Base-by-base conservation (phyloP, 257 asterid species). In the Salvia rosmarinus region DNA sequence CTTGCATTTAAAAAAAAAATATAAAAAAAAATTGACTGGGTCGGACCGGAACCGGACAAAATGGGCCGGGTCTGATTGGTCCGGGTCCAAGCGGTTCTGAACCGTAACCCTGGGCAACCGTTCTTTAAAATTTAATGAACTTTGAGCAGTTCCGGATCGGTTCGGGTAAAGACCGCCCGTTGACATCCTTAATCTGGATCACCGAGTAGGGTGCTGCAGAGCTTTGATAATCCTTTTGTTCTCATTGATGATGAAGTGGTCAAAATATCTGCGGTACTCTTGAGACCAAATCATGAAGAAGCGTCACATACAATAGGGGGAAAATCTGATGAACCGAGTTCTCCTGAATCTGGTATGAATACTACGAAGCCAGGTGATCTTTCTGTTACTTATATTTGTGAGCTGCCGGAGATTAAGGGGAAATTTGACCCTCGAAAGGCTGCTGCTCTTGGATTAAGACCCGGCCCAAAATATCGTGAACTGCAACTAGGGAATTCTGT, bases 341-440 rank as follows among this genome's bases (percentile, higher is more conserved):
- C 77, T 64, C 46, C 80, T 17, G 73, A 65, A 72, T 20, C 71
- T 25, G 71, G 30, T 57, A 64, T 35, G 32, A 73, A 77, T 58
- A 71, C 72, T 11, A 34, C 77, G 20, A 90, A 85, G 69, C 89
- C 96, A 23, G 96, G 98, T 13, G 95, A 88, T 82, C 77, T 88
- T 70, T 85, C 99, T 9, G 98, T 91, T 56, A 55, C 87, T 17
- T 95, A 95, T 81, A 81, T 89, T 32, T 91, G 95, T 78, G 99
- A 95, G 79, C 77, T 95, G 76, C 86, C 98, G 21, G 99, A 95
- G 77, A 91, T 91, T 68, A 84, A 86, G 82, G 99, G 99, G 35
- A 91, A 85, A 82, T 91, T 95, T 63, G 94, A 95, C 72, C 91
- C 95, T 9, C 50, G 77, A 67, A 95, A 85, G 74, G 99, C 98